Conservation (phyloP, 2,329 filamentous ascomycete genomes). For the Clarireedia paspali region DNA sequence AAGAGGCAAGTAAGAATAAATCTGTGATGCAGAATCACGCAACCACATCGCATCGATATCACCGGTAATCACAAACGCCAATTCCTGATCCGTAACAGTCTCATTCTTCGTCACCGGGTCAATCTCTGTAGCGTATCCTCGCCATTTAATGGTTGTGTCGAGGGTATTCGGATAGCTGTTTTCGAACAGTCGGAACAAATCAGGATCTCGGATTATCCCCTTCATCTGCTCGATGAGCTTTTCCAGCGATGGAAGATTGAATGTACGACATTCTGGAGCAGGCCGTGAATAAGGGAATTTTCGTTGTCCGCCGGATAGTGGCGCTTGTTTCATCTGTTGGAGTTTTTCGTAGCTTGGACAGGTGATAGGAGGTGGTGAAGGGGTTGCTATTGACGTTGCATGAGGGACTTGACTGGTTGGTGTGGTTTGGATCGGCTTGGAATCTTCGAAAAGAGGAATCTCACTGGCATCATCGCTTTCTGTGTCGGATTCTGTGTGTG, state of each 20-base stretch:
- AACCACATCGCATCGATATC: constrained; percentile 81
- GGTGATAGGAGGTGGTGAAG: not conserved
- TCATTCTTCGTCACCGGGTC: constrained; percentile 13
- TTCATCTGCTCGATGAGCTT: constrained; percentile 65
- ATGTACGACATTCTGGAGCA: constrained; percentile 67
- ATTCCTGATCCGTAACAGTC: constrained; percentile 46
- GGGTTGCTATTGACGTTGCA: not conserved
- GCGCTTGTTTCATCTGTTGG: constrained; percentile 16
- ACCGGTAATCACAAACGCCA: constrained; percentile 51
- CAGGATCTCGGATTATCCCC: constrained; percentile 63
- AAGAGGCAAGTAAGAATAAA: constrained; percentile 62
- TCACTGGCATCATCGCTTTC: no score
- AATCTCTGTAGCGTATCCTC: constrained; percentile 47
- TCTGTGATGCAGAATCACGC: constrained; percentile 72
- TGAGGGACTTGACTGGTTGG: not conserved
- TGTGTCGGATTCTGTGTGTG: not conserved
- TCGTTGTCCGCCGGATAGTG: constrained; percentile 50
- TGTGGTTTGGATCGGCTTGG: no score
- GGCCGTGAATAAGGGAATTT: constrained; percentile 76
- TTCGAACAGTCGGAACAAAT: constrained; percentile 61
- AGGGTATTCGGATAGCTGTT: constrained; percentile 71
- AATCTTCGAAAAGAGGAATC: no score
- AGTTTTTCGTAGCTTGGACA: constrained; percentile 15
- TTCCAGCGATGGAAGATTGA: constrained; percentile 69
- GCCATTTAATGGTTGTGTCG: constrained; percentile 65